phyloP scores from a whole-genome alignment of 2,329 filamentous ascomycete species.

The Epichloe typhina region DNA sequence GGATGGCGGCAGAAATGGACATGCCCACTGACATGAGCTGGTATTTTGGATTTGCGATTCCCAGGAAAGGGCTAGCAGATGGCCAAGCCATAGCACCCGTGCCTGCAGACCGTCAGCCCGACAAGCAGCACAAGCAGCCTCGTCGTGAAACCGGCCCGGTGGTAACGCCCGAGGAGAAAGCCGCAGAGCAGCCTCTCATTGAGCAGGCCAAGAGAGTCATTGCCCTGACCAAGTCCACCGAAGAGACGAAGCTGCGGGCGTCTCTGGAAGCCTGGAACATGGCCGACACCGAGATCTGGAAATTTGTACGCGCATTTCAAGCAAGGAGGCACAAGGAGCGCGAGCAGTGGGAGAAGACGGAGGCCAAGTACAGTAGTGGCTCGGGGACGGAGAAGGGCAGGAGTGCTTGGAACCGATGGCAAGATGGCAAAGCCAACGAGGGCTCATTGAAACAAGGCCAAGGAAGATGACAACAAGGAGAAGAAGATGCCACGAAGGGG shows the following conservation, averaged over 20 bases:
- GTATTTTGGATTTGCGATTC: conserved; percentile 77
- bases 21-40: conserved; percentile 67
- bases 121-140: conserved; percentile 7
- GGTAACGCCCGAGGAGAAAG: conserved; percentile 37
- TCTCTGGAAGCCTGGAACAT: conserved; percentile 55
- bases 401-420: conserved; percentile 23
- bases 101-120: conserved; percentile 12
- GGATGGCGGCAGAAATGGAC: conserved; percentile 60
- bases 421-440: conserved; percentile 14
- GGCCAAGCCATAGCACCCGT: conserved; percentile 13
- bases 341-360: conserved; percentile 55
- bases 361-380: conserved; percentile 49
- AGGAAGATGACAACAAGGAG: not conserved
- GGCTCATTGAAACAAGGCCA: not conserved
- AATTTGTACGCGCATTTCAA: conserved; percentile 55
- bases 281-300: conserved; percentile 66
- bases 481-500: not conserved
- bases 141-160: conserved; percentile 34
- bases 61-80: conserved; percentile 38
- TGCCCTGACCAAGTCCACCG: conserved; percentile 31
- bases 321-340: conserved; percentile 51
- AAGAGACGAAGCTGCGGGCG: conserved; percentile 33
- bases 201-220: conserved; percentile 32
- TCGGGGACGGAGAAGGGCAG: conserved; percentile 38
- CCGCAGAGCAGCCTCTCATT: conserved; percentile 42